Evolutionary conservation across 2,329 filamentous ascomycete genomes (phyloP).

Genomic region (Decorospora gaudefroyi): DNA sequence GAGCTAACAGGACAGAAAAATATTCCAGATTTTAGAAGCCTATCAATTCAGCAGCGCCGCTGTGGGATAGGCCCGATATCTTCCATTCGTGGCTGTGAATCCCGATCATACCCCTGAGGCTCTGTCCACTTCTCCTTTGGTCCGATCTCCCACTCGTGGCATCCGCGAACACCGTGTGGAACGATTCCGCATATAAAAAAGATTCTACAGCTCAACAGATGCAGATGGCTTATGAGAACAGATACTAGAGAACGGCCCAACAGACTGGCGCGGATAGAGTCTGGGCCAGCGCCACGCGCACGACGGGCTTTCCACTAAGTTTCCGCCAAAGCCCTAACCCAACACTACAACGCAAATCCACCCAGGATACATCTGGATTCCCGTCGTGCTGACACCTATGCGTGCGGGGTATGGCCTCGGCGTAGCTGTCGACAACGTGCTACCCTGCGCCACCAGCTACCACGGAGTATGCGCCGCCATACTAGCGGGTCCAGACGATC

Average conservation of each 20-base stretch:
- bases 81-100: too few species aligned
- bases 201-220: neutral
- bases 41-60: too few species aligned
- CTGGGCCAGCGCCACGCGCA: slow-evolving; percentile 17
- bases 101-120: too few species aligned
- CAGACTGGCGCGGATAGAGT: slow-evolving; percentile 3
- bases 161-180: slow-evolving; percentile 1
- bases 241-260: slow-evolving; percentile 4
- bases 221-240: slow-evolving; percentile 5
- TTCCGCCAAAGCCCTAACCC: slow-evolving; percentile 8
- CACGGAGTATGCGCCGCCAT: slow-evolving; percentile 11
- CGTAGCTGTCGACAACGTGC: slow-evolving; percentile 2
- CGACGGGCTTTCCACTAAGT: slow-evolving; percentile 7
- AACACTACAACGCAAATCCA: neutral
- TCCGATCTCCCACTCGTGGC: too few species aligned
- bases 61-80: too few species aligned
- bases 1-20: too few species aligned
- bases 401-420: slow-evolving; percentile 12
- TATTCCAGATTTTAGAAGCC: too few species aligned
- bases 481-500: slow-evolving; percentile 5
- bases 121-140: too few species aligned
- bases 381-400: neutral
- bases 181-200: slow-evolving; percentile 4
- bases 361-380: slow-evolving; percentile 5
- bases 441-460: neutral